Evolutionary conservation across 148 eudicot species (phyloP), one percentile per base, ranked within the genome.

Genomic region (Fagopyrum homotropicum): DNA sequence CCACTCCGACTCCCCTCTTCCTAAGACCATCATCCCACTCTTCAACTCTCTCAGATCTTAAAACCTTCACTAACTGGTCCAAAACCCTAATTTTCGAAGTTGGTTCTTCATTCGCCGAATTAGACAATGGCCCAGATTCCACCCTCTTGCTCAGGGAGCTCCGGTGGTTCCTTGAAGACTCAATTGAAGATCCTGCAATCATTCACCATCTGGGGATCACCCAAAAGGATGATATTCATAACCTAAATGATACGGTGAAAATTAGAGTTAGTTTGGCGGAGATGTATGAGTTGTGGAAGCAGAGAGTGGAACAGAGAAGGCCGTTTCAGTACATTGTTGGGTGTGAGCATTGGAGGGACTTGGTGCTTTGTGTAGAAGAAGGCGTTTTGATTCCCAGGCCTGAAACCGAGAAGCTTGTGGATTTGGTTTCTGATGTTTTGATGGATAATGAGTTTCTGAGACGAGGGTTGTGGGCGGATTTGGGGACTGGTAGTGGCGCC

Each of bases 301-400:
- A 86, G 73, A 89, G 98, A 83, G 79, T 92, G 60, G 81, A 90
- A 8, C 82, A 86, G 73, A 87, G 97, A 49, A 87, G 91, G 82
- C 97, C 98, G 0, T 90, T 95, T 83, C 98, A 95, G 86, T 95
- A 95, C 64, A 76, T 95, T 61, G 98, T 90, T 52, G 98, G 97
- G 78, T 92, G 98, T 81, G 97, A 95, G 90, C 96, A 95, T 83
- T 92, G 98, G 98, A 90, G 97, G 86, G 98, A 95, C 75, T 82
- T 95, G 81, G 90, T 95, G 47, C 74, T 94, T 82, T 78, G 94
- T 78, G 99, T 95, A 59, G 83, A 89, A 84, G 92, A 92, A 78
- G 99, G 94, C 78, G 94, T 95, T 80, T 83, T 95, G 83, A 88
- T 95, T 44, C 99, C 99, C 4, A 84, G 99, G 83, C 99, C 94